Evolutionary conservation across 805 yeast genomes (phyloP).

Genomic region (Kuraishia borneana): DNA sequence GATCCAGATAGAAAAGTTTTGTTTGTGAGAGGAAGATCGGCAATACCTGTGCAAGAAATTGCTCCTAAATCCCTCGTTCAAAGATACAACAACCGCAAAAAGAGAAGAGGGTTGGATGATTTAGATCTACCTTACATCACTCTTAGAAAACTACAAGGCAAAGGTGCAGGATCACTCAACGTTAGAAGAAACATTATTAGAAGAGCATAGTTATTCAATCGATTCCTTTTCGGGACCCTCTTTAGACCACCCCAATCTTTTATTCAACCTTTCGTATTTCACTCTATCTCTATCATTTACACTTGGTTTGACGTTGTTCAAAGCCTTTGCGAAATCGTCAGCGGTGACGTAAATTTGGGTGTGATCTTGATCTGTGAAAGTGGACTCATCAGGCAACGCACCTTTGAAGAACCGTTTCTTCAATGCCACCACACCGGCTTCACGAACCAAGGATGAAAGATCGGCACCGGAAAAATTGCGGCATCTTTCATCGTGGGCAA

Average conservation of each 20-base stretch:
- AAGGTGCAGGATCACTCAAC: slow-evolving; percentile 38
- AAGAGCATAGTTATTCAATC: slow-evolving; percentile 6
- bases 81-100: slow-evolving; percentile 4
- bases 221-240: neutral
- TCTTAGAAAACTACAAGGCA: slow-evolving; percentile 21
- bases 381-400: slow-evolving; percentile 22
- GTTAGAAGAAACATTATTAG: slow-evolving; percentile 36
- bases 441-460: slow-evolving; percentile 81
- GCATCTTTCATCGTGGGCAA: slow-evolving; percentile 73
- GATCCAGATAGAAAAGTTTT: slow-evolving; percentile 21
- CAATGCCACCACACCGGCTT: slow-evolving; percentile 85
- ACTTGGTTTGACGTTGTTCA: slow-evolving; percentile 73
- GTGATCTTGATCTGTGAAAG: slow-evolving; percentile 13
- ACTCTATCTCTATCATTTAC: slow-evolving; percentile 78
- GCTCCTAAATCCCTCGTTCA: slow-evolving; percentile 13
- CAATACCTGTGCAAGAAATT: slow-evolving; percentile 41
- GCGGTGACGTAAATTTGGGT: slow-evolving; percentile 39
- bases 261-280: slow-evolving; percentile 66
- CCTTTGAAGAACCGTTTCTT: slow-evolving; percentile 56
- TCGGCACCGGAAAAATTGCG: slow-evolving; percentile 95
- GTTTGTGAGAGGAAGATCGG: slow-evolving; percentile 52
- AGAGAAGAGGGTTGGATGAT: slow-evolving; percentile 5
- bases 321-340: slow-evolving; percentile 62
- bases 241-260: slow-evolving; percentile 62
- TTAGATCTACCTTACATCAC: slow-evolving; percentile 25